Percentiles rank a stretch among this genome's conserved stretches.
Evolutionary conservation across 2,329 filamentous ascomycete genomes (phyloP).

Genomic region (Alternaria alternata): DNA sequence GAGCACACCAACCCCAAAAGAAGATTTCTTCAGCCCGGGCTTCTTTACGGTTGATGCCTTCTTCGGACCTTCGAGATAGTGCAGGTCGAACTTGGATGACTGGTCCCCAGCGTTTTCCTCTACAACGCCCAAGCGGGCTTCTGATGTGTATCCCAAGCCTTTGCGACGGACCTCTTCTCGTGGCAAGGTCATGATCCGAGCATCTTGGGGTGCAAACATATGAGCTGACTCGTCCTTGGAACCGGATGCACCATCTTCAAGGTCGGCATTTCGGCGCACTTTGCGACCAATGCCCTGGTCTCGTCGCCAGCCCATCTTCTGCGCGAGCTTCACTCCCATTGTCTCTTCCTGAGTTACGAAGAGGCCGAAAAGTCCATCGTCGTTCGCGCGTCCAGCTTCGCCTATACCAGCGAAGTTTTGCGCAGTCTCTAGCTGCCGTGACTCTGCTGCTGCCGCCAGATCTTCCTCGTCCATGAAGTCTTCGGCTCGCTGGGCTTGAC

Average conservation of each 20-base stretch:
- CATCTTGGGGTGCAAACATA: constrained; percentile 86
- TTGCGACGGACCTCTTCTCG: constrained; percentile 71
- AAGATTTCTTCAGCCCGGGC: constrained; percentile 66
- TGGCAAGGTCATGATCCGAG: constrained; percentile 70
- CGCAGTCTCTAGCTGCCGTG: constrained; percentile 75
- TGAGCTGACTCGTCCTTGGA: constrained; percentile 58
- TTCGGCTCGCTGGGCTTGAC: constrained; percentile 71
- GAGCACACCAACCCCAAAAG: constrained; percentile 85
- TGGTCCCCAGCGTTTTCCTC: constrained; percentile 34
- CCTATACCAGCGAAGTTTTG: constrained; percentile 80
- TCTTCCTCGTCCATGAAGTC: constrained; percentile 99
- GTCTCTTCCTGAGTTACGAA: constrained; percentile 79
- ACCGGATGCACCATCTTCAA: constrained; percentile 61
- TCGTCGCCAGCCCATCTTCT: constrained; percentile 94
- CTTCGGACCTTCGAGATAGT: constrained; percentile 33
- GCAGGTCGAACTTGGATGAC: constrained; percentile 25
- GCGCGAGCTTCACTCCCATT: constrained; percentile 84
- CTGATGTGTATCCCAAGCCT: constrained; percentile 73
- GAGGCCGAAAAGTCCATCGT: constrained; percentile 71
- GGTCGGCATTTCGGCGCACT: constrained; percentile 74
- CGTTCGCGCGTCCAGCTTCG: constrained; percentile 63
- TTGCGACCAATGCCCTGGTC: constrained; percentile 93
- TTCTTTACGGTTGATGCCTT: constrained; percentile 44
- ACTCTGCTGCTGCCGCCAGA: constrained; percentile 82
- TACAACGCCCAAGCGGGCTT: constrained; percentile 59